Base-by-base conservation (phyloP, 768 basidiomycete genomes). In the Mycena alexandri region DNA sequence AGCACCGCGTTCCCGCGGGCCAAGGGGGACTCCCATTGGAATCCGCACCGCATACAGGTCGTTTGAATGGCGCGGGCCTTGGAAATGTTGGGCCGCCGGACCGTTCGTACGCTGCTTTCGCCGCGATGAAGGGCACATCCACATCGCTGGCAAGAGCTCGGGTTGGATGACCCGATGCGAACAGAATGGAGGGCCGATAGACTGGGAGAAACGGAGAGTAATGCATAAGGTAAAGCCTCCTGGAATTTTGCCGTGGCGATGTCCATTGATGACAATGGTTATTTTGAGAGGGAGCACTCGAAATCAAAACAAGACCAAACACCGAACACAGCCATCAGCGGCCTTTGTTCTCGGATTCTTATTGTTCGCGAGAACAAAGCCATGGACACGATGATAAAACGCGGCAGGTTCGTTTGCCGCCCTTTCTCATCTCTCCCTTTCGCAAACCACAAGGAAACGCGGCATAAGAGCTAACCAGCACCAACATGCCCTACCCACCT, bases 141-240 rank as follows among this genome's bases (percentile, higher is more conserved):
- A 71, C 92, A 93, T 48, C 64, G 62, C 0, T 36, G 54, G 71
- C 61, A 58, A 41, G 74, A 34, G 47, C 65, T 66, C 48, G 76
- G 75, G 53, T 2, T 9, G 14, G 80, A 67, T 9, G 73, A 57
- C 53, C 75, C 78, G 19, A 78, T 77, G 52, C 87, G 83, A 16
- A 80, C 72, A 0, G 84, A 76, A 74, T 93, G 91, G 33, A 90
- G 79, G 43, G 92, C 90, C 16, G 92, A 85, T 53, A 93, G 85
- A 38, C 81, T 53, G 11, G 89, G 84, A 3, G 90, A 89, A 42
- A 86, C 71, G 5, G 85, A 68, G 29, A 86, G 80, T 59, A 93
- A 77, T 19, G 79, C 74, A 68, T 78, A 81, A 17, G 90, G 82
- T 19, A 92, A 73, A 14, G 83, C 77, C 44, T 82, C 77, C 66